Base-by-base conservation (phyloP, 768 basidiomycete species). In the Amanita rimosa region DNA sequence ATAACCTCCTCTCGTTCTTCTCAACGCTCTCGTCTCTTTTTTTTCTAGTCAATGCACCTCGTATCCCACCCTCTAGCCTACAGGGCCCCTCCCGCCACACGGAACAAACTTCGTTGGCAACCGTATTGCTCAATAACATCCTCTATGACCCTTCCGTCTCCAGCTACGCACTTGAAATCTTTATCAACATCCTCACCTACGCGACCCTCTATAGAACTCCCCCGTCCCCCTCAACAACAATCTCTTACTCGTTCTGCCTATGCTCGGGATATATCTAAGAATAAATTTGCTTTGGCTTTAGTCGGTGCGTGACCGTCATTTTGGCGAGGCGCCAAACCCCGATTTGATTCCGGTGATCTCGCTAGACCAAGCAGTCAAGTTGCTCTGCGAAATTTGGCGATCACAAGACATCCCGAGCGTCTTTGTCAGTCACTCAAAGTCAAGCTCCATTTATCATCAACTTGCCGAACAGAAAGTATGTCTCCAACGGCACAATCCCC, bases 361-460 rank as follows among this genome's bases (percentile, higher is more conserved):
- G 22, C n/a, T 21, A 89, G 86, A 89, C 69, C 82, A 85, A 76
- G 79, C 86, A 34, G 79, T 88, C 52, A 83, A 80, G 57, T 81
- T 78, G 3, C 63, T 90, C 48, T 79, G 75, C 59, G 85, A 89
- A 55, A 83, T 86, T 64, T 90, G 87, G 87, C 80, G 73, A 33
- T 79, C 80, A 1, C 79, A 87, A 58, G 79, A 85, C 57, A 81
- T 89, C 22, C 85, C 87, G 1, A 42, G 58, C 21, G 72, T 79
- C 60, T 55, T 61, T 55, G 55, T 72, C 50, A 64, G 69, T 24
- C 60, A 62, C 26, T 63, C 62, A 5, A 59, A 57, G 44, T 51
- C 66, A 55, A 53, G 55, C 21, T 17, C 6, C 52, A 31, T 13
- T 19, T 17, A 44, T 9, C 34, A 54, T 16, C 50, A 39, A 36